Evolutionary conservation across 176 grass and related monocot genomes (phyloP).

Genomic region (Triticum aestivum): DNA sequence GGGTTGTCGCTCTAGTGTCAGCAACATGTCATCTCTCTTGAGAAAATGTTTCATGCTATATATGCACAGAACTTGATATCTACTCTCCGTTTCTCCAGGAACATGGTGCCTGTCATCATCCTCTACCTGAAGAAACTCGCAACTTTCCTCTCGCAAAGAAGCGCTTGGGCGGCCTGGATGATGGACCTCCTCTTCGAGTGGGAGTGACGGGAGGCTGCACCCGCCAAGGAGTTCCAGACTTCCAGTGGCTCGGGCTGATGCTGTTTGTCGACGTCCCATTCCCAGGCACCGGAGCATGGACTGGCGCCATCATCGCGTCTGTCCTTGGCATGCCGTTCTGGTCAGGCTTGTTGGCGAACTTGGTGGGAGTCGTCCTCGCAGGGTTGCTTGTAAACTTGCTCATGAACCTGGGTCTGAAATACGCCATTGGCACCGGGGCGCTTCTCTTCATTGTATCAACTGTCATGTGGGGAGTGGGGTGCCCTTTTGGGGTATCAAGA

Average conservation of each 20-base stretch:
- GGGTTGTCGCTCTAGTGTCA: no score
- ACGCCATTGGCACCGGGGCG: constrained; percentile 50
- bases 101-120: no score
- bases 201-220: constrained; percentile 61
- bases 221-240: constrained; percentile 85
- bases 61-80: no score
- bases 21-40: no score
- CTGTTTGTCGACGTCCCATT: constrained; percentile 83
- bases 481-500: constrained; percentile 61
- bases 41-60: no score
- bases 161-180: constrained; percentile 28
- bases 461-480: constrained; percentile 74
- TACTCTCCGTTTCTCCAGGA: no score
- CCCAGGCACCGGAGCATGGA: constrained; percentile 83
- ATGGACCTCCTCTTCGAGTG: constrained; percentile 70
- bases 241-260: constrained; percentile 90
- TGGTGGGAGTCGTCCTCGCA: constrained; percentile 73
- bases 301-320: constrained; percentile 66
- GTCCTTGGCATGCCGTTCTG: constrained; percentile 78
- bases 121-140: no score
- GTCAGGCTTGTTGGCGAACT: constrained; percentile 73
- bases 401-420: constrained; percentile 76
- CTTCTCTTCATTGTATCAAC: constrained; percentile 70
- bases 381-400: constrained; percentile 76
- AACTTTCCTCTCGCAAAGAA: no score